A percentile compares a stretch with the other conserved stretches of the same genome.
These are phyloP conservation scores for Alternaria solani DNA, from an alignment of 2,329 filamentous ascomycete species.

Conservation along the genomic window DNA sequence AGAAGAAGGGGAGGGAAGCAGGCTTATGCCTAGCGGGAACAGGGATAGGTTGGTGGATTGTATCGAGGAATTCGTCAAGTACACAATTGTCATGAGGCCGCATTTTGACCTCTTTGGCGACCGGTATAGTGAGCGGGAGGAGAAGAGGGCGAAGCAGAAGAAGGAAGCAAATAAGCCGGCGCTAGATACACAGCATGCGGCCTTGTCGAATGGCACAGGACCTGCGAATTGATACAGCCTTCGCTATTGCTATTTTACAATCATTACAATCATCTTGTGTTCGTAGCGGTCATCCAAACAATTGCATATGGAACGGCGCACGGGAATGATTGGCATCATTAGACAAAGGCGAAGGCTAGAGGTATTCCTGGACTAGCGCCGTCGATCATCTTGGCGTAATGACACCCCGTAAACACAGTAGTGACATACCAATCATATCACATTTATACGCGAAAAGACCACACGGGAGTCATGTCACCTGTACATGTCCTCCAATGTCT, in stretches of 20 bases:
- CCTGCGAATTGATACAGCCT: too few relatives aligned
- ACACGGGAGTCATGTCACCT: neutral
- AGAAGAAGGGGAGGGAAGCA: constrained; percentile 51
- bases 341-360: too few relatives aligned
- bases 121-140: constrained; percentile 67
- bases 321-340: too few relatives aligned
- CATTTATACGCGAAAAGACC: neutral
- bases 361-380: neutral
- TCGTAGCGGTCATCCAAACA: too few relatives aligned
- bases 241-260: too few relatives aligned
- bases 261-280: too few relatives aligned
- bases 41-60: constrained; percentile 70
- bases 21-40: constrained; percentile 65
- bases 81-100: constrained; percentile 69
- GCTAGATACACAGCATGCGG: too few relatives aligned
- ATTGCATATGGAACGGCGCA: too few relatives aligned
- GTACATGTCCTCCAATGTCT: neutral
- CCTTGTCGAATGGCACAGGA: too few relatives aligned
- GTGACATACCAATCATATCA: neutral
- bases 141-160: constrained; percentile 43
- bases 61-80: constrained; percentile 76
- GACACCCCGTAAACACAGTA: neutral
- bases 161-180: constrained; percentile 1
- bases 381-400: neutral
- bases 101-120: constrained; percentile 69